phyloP scores from a whole-genome alignment of 768 basidiomycete species.

The Hypholoma fasciculare region DNA sequence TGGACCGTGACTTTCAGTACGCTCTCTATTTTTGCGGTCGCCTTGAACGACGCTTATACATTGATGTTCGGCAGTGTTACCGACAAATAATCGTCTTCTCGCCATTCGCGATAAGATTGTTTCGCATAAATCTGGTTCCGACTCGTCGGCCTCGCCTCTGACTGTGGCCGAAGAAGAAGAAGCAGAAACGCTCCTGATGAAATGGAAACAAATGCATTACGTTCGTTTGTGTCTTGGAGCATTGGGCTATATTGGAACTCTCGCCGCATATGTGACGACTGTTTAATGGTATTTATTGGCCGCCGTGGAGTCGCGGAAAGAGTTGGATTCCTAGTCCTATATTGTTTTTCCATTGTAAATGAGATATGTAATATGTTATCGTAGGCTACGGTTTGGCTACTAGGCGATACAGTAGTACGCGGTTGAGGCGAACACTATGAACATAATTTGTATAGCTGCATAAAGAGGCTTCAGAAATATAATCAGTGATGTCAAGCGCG shows the following conservation, averaged over 20 bases:
- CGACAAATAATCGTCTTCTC: constrained; percentile 8
- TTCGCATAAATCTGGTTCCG: background rate
- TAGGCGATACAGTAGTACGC: too few species aligned
- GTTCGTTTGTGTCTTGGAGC: constrained; percentile 7
- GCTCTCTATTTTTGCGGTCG: background rate
- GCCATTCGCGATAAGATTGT: constrained; percentile 4
- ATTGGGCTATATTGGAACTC: constrained; percentile 1
- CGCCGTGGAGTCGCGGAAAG: background rate
- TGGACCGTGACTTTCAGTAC: constrained; percentile 3
- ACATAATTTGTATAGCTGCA: too few species aligned
- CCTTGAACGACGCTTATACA: background rate
- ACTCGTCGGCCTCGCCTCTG: background rate
- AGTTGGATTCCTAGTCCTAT: background rate
- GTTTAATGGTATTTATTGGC: background rate
- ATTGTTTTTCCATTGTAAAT: too few species aligned
- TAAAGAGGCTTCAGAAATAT: too few species aligned
- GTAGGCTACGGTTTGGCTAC: too few species aligned
- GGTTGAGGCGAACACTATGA: too few species aligned
- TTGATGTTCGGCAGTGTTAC: background rate
- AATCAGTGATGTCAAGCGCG: too few species aligned
- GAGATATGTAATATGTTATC: too few species aligned
- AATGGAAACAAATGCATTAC: constrained; percentile 9
- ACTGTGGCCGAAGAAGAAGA: constrained; percentile 5
- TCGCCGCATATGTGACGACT: constrained; percentile 4
- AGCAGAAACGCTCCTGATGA: constrained; percentile 5